These are phyloP conservation scores for Candida rishiriensis DNA, from an alignment of 805 yeast species.

Conservation along the genomic window DNA sequence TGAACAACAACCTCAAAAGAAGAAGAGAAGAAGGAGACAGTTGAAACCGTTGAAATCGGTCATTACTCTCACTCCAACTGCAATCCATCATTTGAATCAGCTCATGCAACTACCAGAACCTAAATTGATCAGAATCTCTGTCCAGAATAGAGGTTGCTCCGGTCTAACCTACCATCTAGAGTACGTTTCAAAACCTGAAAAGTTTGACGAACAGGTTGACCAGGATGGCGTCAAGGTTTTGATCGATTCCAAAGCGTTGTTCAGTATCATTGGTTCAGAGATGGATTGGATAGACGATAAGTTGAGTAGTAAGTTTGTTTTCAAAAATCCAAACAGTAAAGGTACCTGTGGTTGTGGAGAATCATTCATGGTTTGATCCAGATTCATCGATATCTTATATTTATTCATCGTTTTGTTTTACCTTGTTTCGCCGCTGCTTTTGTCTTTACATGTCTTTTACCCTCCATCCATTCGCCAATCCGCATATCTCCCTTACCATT, in stretches of 20 bases:
- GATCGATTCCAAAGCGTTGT: conserved; percentile 93
- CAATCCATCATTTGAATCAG: conserved; percentile 63
- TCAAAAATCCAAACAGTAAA: conserved; percentile 92
- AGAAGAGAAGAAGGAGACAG: conserved; percentile 46
- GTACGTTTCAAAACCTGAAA: conserved; percentile 86
- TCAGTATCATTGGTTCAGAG: conserved; percentile 92
- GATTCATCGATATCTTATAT: background rate
- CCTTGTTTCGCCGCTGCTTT: no score
- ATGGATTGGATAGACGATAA: conserved; percentile 99
- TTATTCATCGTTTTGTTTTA: background rate
- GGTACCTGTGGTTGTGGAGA: conserved; percentile 99
- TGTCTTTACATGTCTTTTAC: no score
- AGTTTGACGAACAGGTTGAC: conserved; percentile 87
- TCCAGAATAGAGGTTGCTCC: conserved; percentile 94
- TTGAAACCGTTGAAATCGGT: conserved; percentile 88
- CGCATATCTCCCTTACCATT: no score
- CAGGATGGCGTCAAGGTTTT: conserved; percentile 93
- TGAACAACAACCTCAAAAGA: conserved; percentile 7
- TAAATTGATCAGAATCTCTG: conserved; percentile 85
- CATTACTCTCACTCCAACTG: conserved; percentile 72
- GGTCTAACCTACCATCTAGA: conserved; percentile 90
- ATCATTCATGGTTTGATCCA: conserved; percentile 81
- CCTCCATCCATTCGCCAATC: no score
- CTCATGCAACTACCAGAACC: conserved; percentile 81
- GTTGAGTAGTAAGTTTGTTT: conserved; percentile 81